Evolutionary conservation across 768 basidiomycete species (phyloP).

Genomic region (Melanogaster broomeanus): DNA sequence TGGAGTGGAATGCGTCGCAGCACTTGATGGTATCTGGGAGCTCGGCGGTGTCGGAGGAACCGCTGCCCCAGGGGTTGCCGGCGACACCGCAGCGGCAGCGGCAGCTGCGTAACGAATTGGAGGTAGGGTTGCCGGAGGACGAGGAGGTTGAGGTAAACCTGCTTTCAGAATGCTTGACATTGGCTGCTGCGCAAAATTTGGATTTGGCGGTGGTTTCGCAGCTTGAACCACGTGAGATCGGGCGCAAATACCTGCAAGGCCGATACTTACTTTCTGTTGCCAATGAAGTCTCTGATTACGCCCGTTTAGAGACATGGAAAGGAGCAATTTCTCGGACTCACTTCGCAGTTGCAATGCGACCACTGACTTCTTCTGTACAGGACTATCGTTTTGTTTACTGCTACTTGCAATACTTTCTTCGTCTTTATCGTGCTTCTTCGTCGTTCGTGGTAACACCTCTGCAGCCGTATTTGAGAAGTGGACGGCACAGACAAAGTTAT

Average conservation of each 20-base stretch:
- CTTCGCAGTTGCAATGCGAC: slow-evolving; percentile 68
- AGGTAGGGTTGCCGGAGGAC: slow-evolving; percentile 56
- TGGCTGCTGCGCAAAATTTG: slow-evolving; percentile 81
- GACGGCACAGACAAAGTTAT: background rate
- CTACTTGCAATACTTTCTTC: slow-evolving; percentile 75
- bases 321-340: slow-evolving; percentile 40
- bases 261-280: slow-evolving; percentile 54
- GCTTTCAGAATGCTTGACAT: slow-evolving; percentile 76
- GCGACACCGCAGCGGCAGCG: slow-evolving; percentile 55
- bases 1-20: slow-evolving; percentile 32
- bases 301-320: slow-evolving; percentile 14
- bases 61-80: slow-evolving; percentile 35
- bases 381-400: slow-evolving; percentile 73
- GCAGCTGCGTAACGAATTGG: slow-evolving; percentile 93
- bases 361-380: slow-evolving; percentile 75
- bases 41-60: slow-evolving; percentile 42
- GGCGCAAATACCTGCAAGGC: background rate
- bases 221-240: slow-evolving; percentile 7
- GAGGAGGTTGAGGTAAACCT: slow-evolving; percentile 59
- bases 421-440: slow-evolving; percentile 72
- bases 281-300: slow-evolving; percentile 62
- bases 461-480: slow-evolving; percentile 4
- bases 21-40: slow-evolving; percentile 39
- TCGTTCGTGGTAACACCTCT: slow-evolving; percentile 68
- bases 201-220: slow-evolving; percentile 73